These are phyloP conservation scores for Beauveria medogensis DNA, from an alignment of 2,329 filamentous ascomycete species.

Conservation along the genomic window DNA sequence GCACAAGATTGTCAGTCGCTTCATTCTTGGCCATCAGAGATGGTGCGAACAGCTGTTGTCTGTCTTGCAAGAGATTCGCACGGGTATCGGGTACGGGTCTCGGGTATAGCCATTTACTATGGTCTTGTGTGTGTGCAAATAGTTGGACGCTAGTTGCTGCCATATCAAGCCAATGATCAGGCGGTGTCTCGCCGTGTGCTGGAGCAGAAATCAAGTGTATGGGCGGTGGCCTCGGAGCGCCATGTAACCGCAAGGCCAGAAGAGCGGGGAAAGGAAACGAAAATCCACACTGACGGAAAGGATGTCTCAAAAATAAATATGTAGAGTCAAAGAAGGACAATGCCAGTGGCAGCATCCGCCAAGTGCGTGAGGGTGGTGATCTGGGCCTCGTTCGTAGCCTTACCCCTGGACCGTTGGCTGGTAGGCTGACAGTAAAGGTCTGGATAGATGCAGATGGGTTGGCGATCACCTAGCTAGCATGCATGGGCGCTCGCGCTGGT, in stretches of 20 bases:
- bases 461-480: not conserved
- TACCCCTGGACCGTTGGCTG: conserved; percentile 1
- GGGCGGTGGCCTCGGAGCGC: not conserved
- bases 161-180: not conserved
- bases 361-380: not conserved
- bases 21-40: not conserved
- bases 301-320: not conserved
- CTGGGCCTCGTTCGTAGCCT: not conserved
- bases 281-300: not conserved
- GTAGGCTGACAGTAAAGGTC: not conserved
- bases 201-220: not conserved
- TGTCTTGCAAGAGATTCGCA: not conserved
- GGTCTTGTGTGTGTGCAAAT: too few relatives aligned
- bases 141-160: too few relatives aligned
- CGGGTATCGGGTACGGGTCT: not conserved
- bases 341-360: not conserved
- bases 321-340: not conserved
- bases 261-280: not conserved
- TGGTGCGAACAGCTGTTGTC: not conserved
- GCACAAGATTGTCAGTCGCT: not conserved
- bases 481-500: not conserved
- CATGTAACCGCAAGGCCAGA: not conserved
- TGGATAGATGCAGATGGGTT: conserved; percentile 1
- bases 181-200: not conserved
- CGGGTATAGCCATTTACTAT: too few relatives aligned